Base-by-base conservation (phyloP, 306 rosid species). In the Dryas octopetala region DNA sequence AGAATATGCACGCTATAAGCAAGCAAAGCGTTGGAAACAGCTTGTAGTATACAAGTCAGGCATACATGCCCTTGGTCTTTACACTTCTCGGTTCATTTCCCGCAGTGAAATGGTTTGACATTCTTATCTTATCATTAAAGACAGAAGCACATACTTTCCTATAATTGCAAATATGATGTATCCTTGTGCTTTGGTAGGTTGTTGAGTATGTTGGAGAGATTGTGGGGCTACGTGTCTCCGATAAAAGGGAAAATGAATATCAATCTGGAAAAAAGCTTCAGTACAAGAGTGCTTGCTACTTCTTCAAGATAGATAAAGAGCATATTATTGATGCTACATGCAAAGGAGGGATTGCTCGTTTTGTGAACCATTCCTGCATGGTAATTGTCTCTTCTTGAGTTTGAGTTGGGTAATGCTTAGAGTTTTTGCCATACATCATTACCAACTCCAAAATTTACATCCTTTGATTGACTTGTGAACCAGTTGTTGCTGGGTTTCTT, bases 301-400 rank as follows among this genome's bases (percentile, higher is more conserved):
- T 90, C 79, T 90, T 90, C 86, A 83, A 83, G 81, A 88, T 90
- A 71, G 90, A 90, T 80, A 84, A 79, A 77, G 96, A 88, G 61
- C 86, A 90, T 73, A 85, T 90, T 68, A 86, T 90, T 75, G 96
- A 90, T 81, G 96, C 96, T 69, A 90, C 96, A 10, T 63, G 85
- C 85, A 88, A 86, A 80, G 96, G 92, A 53, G 96, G 96, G 51
- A 84, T 90, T 69, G 92, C 90, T 60, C 96, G 96, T 78, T 90
- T 88, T 79, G 90, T 90, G 47, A 90, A 90, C 58, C 96, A 90
- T 76, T 90, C 96, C 16, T 90, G 96, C 86, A 83, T 83, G 96
- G 96, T 90, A 87, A 74, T 65, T 80, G 47, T 68, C 71, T 32
- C 14, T 43, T 51, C 53, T 38, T 1, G 7, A 58, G 4, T 74